Conservation (phyloP, 2,329 filamentous ascomycete species). For the Sarocladiaceae sp. region DNA sequence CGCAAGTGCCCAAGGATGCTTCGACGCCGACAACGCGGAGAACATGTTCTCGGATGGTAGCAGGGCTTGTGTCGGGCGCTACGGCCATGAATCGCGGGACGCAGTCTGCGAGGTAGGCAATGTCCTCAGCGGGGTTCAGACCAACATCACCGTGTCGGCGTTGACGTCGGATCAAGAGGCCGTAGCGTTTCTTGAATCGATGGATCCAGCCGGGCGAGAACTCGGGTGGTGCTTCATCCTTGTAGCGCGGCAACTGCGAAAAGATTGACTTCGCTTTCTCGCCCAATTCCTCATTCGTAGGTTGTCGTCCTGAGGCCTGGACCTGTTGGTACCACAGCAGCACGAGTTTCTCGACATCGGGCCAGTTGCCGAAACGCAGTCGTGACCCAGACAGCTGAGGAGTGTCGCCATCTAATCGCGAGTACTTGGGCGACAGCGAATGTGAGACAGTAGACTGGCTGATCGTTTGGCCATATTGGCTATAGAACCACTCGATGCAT, state of each 20-base stretch:
- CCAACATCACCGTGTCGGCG: conserved; percentile 43
- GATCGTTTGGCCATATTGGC: conserved; percentile 52
- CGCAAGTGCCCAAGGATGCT: conserved; percentile 45
- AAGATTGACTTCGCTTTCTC: conserved; percentile 58
- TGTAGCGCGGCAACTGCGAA: conserved; percentile 51
- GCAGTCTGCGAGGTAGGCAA: conserved; percentile 54
- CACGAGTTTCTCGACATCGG: conserved; percentile 54
- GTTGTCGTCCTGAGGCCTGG: conserved; percentile 46
- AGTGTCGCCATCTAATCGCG: conserved; percentile 52
- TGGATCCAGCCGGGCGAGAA: conserved; percentile 61
- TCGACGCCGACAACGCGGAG: conserved; percentile 50
- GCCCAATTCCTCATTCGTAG: conserved; percentile 56
- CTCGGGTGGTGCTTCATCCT: conserved; percentile 52
- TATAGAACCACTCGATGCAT: conserved; percentile 58
- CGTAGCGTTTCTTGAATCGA: conserved; percentile 58
- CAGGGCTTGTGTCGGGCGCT: conserved; percentile 50
- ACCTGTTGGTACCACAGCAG: conserved; percentile 49
- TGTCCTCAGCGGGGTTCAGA: conserved; percentile 45
- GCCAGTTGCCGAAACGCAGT: conserved; percentile 58
- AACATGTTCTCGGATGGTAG: conserved; percentile 52
- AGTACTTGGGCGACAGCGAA: conserved; percentile 56
- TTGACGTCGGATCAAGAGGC: conserved; percentile 50
- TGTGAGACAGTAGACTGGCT: conserved; percentile 59
- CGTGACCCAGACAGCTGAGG: conserved; percentile 56
- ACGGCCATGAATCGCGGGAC: conserved; percentile 55